Base-by-base conservation (phyloP, 1,284 basidiomycete species). In the Termitomyces sp. region DNA sequence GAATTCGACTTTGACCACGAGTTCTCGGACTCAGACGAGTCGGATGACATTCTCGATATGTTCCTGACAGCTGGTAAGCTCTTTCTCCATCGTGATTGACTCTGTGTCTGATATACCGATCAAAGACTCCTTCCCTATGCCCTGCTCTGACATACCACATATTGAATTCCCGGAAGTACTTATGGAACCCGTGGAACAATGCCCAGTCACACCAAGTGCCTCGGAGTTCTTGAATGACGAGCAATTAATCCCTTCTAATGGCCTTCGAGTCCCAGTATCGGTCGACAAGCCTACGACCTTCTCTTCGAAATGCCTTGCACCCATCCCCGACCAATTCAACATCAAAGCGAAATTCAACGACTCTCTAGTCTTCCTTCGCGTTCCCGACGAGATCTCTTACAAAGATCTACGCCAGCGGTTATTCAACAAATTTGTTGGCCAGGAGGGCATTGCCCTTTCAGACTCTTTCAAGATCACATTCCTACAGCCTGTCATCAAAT, bases 261-360 rank as follows among this genome's bases (percentile, higher is more conserved):
- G 50, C 61, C 60, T 52, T 54, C 62, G 44, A 21, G 50, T 50
- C 28, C 56, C 66, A 6, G 60, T 55, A 48, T 67, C 65, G 3
- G 65, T 64, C 21, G 66, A 68, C 61, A 67, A 61, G 62, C 70
- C 63, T n/a, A 64, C 64, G 50, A 63, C 63, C 5, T 60, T 66
- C 15, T 50, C 61, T 6, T 64, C 65, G 21, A 64, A 66, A 13
- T 48, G 54, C n/a, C 47, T 57, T 17, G 48, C 65, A 8, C 54
- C 68, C 2, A 57, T 66, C 48, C 53, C 61, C 30, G 64, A 63
- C 15, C 61, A 67, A n/a, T 62, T 89, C 53, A 74, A 78, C 5
- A 76, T 90, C 70, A 90, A 90, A 69, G 86, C 80, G 10, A 77
- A 79, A 42, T 78, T 80, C 56, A 78, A 81, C 62, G 75, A 81